Conservation (phyloP, 768 basidiomycete genomes). For the Thelephora aurantiotincta region DNA sequence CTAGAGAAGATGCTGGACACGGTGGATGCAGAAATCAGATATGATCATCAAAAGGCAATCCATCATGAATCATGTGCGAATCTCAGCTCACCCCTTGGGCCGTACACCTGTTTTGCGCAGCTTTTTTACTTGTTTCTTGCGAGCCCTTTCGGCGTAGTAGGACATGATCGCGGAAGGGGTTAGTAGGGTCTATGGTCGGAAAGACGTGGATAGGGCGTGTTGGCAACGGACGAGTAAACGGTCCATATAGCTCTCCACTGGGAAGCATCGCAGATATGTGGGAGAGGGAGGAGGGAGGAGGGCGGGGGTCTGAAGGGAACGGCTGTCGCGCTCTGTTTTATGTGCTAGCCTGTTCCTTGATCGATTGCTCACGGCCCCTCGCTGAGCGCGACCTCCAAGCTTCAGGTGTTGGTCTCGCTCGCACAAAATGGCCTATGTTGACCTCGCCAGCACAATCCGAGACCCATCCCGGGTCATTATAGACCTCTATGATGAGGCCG, state of each 20-base stretch:
- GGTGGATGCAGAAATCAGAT: no score
- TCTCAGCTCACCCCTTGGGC: no score
- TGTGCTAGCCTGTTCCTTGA: not conserved
- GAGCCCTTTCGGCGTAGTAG: not conserved
- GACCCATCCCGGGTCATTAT: slow-evolving; percentile 35
- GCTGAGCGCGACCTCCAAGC: no score
- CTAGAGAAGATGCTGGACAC: no score
- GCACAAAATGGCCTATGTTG: slow-evolving; percentile 35
- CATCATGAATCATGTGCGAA: no score
- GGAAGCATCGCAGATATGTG: not conserved
- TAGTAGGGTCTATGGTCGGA: no score
- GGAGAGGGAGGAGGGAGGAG: not conserved
- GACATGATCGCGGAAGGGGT: not conserved
- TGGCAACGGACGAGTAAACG: not conserved
- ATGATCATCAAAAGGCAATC: no score
- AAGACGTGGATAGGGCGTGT: not conserved
- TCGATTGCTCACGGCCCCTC: no score
- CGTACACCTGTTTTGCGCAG: not conserved
- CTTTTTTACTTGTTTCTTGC: not conserved
- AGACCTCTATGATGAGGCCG: slow-evolving; percentile 26
- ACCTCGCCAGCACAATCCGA: slow-evolving; percentile 32
- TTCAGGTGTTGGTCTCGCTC: not conserved
- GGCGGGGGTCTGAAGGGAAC: not conserved
- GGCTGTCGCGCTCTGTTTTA: not conserved
- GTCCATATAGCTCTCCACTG: not conserved